phyloP scores from a whole-genome alignment of 441 rosid species.

The Gossypium trilobum region DNA sequence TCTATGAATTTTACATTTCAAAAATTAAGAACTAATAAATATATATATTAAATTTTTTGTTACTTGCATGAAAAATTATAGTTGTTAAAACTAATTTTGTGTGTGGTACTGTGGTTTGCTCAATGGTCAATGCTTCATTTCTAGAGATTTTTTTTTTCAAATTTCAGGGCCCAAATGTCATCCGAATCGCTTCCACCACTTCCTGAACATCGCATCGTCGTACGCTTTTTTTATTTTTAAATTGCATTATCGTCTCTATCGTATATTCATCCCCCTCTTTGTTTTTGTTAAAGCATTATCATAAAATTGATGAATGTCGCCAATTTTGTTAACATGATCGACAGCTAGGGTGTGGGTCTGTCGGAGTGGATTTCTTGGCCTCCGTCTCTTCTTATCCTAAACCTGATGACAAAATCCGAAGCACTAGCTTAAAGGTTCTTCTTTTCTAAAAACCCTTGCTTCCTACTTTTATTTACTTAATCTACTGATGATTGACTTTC shows the following conservation, averaged over 20 bases:
- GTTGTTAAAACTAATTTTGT: not conserved
- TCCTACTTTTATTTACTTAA: too few relatives aligned
- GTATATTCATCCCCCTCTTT: not conserved
- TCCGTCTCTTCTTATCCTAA: constrained; percentile 61
- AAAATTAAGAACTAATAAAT: too few relatives aligned
- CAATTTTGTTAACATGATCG: not conserved
- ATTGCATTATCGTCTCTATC: not conserved
- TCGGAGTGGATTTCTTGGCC: constrained; percentile 59
- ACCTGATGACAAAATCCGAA: constrained; percentile 69
- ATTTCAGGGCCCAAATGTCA: constrained; percentile 30
- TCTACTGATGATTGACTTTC: too few relatives aligned
- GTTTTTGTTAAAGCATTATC: not conserved
- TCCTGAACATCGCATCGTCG: constrained; percentile 31
- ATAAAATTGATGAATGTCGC: not conserved
- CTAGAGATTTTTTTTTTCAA: not conserved
- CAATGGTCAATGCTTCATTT: not conserved
- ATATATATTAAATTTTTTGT: not conserved
- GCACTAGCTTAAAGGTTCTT: constrained; percentile 58
- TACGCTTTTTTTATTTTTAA: constrained; percentile 2
- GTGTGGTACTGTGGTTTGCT: not conserved
- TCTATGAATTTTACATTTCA: not conserved
- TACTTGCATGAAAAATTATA: not conserved
- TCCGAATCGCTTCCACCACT: constrained; percentile 31
- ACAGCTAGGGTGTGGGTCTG: constrained; percentile 67
- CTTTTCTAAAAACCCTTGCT: not conserved